Evolutionary conservation across 345 rosid species (phyloP), one percentile per base, ranked within the genome.

Genomic region (Limnanthes douglasii): DNA sequence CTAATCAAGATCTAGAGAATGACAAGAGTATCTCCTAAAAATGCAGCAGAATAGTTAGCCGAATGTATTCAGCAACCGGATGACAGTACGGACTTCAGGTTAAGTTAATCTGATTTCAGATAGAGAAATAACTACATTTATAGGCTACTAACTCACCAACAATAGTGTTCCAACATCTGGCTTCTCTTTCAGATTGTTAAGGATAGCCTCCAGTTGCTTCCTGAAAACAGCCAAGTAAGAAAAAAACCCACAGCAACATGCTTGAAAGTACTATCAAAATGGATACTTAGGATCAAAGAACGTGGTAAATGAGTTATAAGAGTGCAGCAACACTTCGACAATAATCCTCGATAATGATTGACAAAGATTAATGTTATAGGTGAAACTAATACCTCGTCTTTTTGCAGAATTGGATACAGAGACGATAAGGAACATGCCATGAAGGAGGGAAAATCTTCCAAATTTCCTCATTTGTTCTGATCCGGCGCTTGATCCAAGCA

Each of bases 401-500:
- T 69, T 90, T 90, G 61, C 94, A 90, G 62, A 90, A 90, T 51
- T 74, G 85, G 73, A 90, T 84, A 53, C 93, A 80, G 11, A 90
- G 70, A 32, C 84, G 81, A 51, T 90, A 90, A 15, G 96, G 88
- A 26, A 90, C 98, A 56, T 84, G 96, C 98, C 98, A 90, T 15
- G 93, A 70, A 27, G 70, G 46, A 59, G 98, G 98, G 59, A 90
- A 90, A 15, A 78, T 84, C 62, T 84, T 80, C 96, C 96, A 90
- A 36, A 75, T 78, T 60, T 90, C 98, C 62, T 84, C 94, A 43
- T 90, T 90, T 37, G 96, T 80, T 61, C 85, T 75, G 39, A 90
- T 85, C 43, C 94, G 72, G 51, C 96, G 93, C 68, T 80, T 90
- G 48, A 84, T 80, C 98, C 98, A 90, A 41, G 96, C 88, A 66